Conservation (phyloP, 805 yeast species). For the Metschnikowia koreensis region DNA sequence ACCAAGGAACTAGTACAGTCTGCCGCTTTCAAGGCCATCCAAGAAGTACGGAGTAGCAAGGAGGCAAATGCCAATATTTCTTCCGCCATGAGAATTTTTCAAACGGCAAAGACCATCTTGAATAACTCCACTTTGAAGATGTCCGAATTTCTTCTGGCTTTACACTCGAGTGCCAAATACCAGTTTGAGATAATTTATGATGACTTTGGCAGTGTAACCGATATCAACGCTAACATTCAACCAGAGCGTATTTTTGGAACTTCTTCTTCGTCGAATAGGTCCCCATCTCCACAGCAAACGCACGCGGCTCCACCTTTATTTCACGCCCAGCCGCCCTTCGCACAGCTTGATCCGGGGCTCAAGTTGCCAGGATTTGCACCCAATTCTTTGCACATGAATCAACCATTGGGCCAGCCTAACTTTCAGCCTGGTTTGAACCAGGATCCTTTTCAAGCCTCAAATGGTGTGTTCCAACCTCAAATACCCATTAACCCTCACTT, state of each 20-base stretch:
- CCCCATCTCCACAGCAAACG: conserved; percentile 10
- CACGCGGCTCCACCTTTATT: conserved; percentile 2
- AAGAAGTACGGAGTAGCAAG: conserved; percentile 32
- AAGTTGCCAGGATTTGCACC: conserved; percentile 4
- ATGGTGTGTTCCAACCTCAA: conserved; percentile 3
- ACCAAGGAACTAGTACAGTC: conserved; percentile 7
- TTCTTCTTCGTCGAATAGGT: not conserved
- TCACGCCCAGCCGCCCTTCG: conserved; percentile 6
- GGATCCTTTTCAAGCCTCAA: conserved; percentile 4
- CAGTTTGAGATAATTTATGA: conserved; percentile 46
- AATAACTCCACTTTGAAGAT: conserved; percentile 29
- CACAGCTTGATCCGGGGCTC: conserved; percentile 2
- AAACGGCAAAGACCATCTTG: conserved; percentile 27
- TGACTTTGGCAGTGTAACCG: conserved; percentile 45
- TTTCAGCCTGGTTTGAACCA: conserved; percentile 4
- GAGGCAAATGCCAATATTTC: conserved; percentile 38
- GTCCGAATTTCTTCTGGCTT: conserved; percentile 29
- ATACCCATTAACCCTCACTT: not conserved
- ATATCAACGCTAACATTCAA: conserved; percentile 26
- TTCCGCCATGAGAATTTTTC: conserved; percentile 33
- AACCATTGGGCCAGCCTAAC: conserved; percentile 1
- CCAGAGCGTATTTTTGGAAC: conserved; percentile 8
- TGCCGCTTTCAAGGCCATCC: conserved; percentile 42
- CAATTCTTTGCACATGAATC: conserved; percentile 4
- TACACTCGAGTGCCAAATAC: conserved; percentile 17